Conservation (phyloP, 441 rosid species). For the Pelargonium australe region DNA sequence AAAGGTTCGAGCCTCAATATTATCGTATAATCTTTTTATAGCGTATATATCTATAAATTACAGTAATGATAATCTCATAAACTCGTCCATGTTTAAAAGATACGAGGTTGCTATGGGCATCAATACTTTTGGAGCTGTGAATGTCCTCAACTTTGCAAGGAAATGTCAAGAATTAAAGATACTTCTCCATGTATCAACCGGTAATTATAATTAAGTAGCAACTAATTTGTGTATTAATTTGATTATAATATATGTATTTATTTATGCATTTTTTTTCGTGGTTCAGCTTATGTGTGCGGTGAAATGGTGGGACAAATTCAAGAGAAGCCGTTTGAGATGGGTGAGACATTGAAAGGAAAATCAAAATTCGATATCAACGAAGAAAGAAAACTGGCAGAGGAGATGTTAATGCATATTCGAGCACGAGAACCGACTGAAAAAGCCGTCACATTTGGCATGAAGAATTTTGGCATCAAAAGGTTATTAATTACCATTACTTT, state of each 20-base stretch:
- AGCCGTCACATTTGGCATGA: slow-evolving; percentile 44
- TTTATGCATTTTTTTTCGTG: background rate
- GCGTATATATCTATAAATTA: no score
- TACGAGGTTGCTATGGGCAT: slow-evolving; percentile 44
- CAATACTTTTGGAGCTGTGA: slow-evolving; percentile 68
- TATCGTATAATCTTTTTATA: no score
- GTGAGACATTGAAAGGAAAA: slow-evolving; percentile 53
- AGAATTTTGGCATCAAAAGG: no score
- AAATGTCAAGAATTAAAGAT: slow-evolving; percentile 45
- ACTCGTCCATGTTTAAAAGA: slow-evolving; percentile 39
- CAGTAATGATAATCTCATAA: no score
- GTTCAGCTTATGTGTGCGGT: slow-evolving; percentile 73
- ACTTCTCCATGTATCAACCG: slow-evolving; percentile 76
- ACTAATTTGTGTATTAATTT: no score
- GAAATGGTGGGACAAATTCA: slow-evolving; percentile 51
- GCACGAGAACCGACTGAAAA: slow-evolving; percentile 39
- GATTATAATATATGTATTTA: background rate
- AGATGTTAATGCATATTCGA: slow-evolving; percentile 43
- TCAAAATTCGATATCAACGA: slow-evolving; percentile 46
- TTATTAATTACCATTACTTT: no score
- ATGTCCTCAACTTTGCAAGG: slow-evolving; percentile 58
- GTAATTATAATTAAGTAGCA: no score
- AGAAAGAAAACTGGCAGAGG: slow-evolving; percentile 46
- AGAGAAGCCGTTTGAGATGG: slow-evolving; percentile 49
- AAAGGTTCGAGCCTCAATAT: slow-evolving; percentile 67